Base-by-base conservation (phyloP, 1,139 yeast species). In the Pichia sp. region DNA sequence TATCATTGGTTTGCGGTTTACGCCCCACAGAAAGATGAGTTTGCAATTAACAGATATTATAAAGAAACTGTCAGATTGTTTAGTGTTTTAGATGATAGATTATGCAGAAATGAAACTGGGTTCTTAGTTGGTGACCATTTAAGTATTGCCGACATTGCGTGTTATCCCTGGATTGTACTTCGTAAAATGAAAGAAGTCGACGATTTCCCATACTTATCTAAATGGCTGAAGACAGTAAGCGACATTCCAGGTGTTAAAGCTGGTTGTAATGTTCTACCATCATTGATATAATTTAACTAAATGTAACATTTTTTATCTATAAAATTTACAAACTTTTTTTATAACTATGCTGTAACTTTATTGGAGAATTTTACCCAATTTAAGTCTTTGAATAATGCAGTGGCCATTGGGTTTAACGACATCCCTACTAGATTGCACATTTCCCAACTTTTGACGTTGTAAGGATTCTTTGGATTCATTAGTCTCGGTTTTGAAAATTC, bases 71-170 rank as follows among this genome's bases (percentile, higher is more conserved):
- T 70, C 42, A 68, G 86, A 54, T 68, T 80, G 36, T 76, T 72
- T 53, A 72, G 76, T 3, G 85, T 81, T 21, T 63, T 75, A 47
- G 83, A 81, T 52, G 69, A 66, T 32, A 71, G 76, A 53, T 66
- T 81, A 58, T 59, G 63, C 39, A 62, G 64, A 44, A 76, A 72
- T 52, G 74, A 73, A 34, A 62, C 74, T 12, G 78, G 76, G 0
- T 81, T 63, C 62, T 64, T 81, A 17, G 86, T 79, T 36, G 85
- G 86, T 32, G 72, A 74, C 57, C 81, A 77, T 53, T 56, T 77
- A 47, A 68, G 79, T 24, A 63, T 77, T 56, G 83, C 83, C 11
- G 87, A 81, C 60, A 60, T 80, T 42, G 72, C 72, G 15, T 59
- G 70, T 14, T 71, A 66, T 50, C 68, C 76, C 3, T 75, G 77